These are phyloP conservation scores for Myxozyma monticola DNA, from an alignment of 805 yeast genomes.

Conservation along the genomic window DNA sequence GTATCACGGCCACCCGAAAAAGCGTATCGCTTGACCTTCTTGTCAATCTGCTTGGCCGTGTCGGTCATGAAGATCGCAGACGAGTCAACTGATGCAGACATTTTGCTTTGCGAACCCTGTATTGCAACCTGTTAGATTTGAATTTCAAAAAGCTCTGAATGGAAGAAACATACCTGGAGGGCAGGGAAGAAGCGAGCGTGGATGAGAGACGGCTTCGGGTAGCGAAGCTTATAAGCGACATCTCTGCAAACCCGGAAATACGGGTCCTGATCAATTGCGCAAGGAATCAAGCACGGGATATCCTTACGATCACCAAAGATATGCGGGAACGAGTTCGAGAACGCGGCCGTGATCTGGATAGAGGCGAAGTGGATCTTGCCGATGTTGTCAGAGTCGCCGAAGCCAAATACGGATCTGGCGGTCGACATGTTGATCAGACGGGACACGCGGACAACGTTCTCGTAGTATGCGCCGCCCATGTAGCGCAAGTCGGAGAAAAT, in stretches of 20 bases:
- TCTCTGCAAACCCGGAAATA: conserved; percentile 97
- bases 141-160: neutral
- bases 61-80: conserved; percentile 95
- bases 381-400: conserved; percentile 89
- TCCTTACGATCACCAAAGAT: conserved; percentile 81
- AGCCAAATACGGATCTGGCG: conserved; percentile 95
- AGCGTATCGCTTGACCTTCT: conserved; percentile 94
- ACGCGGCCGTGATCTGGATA: conserved; percentile 92
- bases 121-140: conserved; percentile 38
- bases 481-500: conserved; percentile 89
- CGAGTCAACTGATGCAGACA: conserved; percentile 92
- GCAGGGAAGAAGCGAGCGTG: conserved; percentile 98
- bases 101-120: conserved; percentile 93
- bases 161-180: conserved; percentile 20
- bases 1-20: conserved; percentile 91
- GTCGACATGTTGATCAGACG: conserved; percentile 97
- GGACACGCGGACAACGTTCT: conserved; percentile 87
- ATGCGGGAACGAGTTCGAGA: conserved; percentile 94
- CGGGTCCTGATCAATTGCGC: conserved; percentile 99
- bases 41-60: conserved; percentile 85
- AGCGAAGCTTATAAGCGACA: conserved; percentile 91
- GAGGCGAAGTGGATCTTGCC: conserved; percentile 95
- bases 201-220: conserved; percentile 83
- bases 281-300: conserved; percentile 95
- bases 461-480: conserved; percentile 93